These are phyloP conservation scores for Carex scoparia DNA, from an alignment of 176 grass and related monocot genomes.

Conservation along the genomic window DNA sequence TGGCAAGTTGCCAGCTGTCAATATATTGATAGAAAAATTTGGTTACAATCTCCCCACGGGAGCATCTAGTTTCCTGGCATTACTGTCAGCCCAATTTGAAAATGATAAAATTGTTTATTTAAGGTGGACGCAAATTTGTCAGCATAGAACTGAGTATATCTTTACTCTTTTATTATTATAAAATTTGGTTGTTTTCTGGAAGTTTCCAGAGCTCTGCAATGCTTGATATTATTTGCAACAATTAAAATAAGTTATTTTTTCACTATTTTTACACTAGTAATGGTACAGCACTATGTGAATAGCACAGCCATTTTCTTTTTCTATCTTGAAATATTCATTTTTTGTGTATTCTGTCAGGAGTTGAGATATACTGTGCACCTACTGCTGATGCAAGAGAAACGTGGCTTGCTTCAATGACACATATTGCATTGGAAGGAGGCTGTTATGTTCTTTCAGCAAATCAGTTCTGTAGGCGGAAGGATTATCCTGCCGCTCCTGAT, in stretches of 20 bases:
- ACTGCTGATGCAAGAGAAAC: constrained; percentile 78
- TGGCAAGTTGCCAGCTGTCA: no score
- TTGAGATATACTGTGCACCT: constrained; percentile 92
- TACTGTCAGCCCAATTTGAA: background rate
- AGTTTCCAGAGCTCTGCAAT: background rate
- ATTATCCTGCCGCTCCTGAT: constrained; percentile 76
- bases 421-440: constrained; percentile 84
- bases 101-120: background rate
- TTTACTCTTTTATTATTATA: background rate
- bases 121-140: background rate
- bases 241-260: background rate
- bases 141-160: background rate
- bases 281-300: background rate
- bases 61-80: background rate
- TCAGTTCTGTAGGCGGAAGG: constrained; percentile 81
- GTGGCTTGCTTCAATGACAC: constrained; percentile 89
- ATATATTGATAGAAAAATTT: no score
- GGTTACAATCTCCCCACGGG: no score
- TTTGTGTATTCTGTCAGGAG: constrained; percentile 32
- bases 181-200: background rate
- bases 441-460: constrained; percentile 91
- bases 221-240: background rate
- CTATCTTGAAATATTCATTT: background rate
- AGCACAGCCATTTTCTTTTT: background rate
- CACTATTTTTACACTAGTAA: background rate